Evolutionary conservation across 805 yeast species (phyloP), one percentile per base, ranked within the genome.

Genomic region (Wickerhamiella parazyma): DNA sequence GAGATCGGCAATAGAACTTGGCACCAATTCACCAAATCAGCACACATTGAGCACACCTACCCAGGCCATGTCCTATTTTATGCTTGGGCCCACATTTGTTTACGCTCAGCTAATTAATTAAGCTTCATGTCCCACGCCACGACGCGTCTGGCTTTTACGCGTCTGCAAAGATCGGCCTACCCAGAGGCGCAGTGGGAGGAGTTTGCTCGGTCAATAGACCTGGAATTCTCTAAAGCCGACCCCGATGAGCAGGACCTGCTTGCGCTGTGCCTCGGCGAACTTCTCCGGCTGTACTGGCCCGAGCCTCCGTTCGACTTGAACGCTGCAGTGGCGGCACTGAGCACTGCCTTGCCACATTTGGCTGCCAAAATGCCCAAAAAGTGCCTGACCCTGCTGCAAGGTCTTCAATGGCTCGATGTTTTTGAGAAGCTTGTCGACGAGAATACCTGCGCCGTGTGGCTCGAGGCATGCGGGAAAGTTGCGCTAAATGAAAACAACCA

Each of bases 391-490:
- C 17, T 33, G 19, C 33, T 40, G 8, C 43, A 36, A 8, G 17
- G 16, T 9, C 31, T 40, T 18, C 43, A 40, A 16, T 40, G 43
- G 43, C 22, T 24, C 33, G 22, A 26, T 12, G 20, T 40, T 5
- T 18, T 40, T 4, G n/a, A 6, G 4, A 17, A 17, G 11, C 8
- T 33, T 2, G 25, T 33, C 5, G 43, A 33, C 16, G 38, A 33
- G 3, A 18, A 6, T 8, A 10, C n/a, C 35, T n/a, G 11, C 6
- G 12, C 35, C 9, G n/a, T 6, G 6, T 33, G 35, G 35, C 35
- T 33, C 11, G 7, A 4, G 3, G n/a, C 21, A 21, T 18, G 19
- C 21, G n/a, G 11, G 19, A 16, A 17, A 18, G 11, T 33, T 7
- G 35, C 35, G 6, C n/a, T 8, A 8, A 5, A 17, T 7, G 21